Evolutionary conservation across 257 asterid species (phyloP), one percentile per base, ranked within the genome.

Genomic region (Solanum etuberosum): DNA sequence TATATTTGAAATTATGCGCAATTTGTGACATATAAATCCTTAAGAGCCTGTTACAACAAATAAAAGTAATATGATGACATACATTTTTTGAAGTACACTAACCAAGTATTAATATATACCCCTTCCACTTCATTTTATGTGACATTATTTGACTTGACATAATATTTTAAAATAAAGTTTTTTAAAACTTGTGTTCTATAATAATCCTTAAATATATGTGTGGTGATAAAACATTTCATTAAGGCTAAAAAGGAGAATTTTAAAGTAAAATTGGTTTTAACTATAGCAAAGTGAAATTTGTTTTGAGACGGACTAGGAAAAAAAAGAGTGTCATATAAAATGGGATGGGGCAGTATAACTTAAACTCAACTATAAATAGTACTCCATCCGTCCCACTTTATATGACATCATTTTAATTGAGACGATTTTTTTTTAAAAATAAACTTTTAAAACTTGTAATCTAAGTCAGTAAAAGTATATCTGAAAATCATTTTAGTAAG

Each of bases 161-260:
- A 0, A 6, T 54, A 0, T 6, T 54, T 54, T 16, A 2, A 1
- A 18, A 3, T 0, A 54, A 6, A 54, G 0, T 0, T 2, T 16
- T 54, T 54, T 18, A 18, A 6, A 54, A 18, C 4, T 54, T 54
- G 4, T 54, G n/a, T 1, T 54, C 2, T 54, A 54, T 54, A 54
- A 54, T 18, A 7, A 54, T 18, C 4, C 10, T 54, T 18, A 54
- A 1, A 54, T 54, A 2, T 54, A 1, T 54, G 0, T 54, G 63
- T 18, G 63, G 9, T 1, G 4, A 4, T 1, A 54, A 54, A 54
- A 18, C 10, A 54, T 54, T 18, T 54, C n/a, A 18, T 7, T 6
- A 54, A 54, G 2, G 63, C n/a, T 18, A 54, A 18, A 54, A 18
- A 18, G 63, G 10, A 54, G 4, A 54, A 54, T 18, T 54, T 54